Conservation (phyloP, 257 asterid species). For the Coffea eugenioides region DNA sequence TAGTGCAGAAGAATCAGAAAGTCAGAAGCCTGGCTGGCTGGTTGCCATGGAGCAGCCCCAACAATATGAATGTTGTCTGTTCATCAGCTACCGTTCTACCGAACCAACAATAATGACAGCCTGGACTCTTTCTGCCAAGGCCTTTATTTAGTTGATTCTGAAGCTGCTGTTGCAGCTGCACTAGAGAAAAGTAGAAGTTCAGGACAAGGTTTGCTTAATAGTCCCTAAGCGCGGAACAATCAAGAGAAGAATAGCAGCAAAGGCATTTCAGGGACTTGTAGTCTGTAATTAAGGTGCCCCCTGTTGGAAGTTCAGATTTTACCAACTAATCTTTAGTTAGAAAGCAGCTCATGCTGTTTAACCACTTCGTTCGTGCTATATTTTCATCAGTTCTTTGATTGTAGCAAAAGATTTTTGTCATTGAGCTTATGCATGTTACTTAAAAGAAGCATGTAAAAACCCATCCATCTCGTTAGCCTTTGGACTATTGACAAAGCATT, state of each 20-base stretch:
- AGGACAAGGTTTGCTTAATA: conserved; percentile 14
- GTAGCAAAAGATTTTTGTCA: not conserved
- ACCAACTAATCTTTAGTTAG: conserved; percentile 30
- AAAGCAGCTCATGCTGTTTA: not conserved
- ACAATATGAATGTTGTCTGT: conserved; percentile 9
- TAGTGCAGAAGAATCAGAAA: conserved; percentile 3
- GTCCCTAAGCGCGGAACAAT: conserved; percentile 61
- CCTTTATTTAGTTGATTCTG: conserved; percentile 20
- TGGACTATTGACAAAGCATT: not conserved
- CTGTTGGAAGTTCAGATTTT: conserved; percentile 23
- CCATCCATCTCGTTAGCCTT: not conserved
- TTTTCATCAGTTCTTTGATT: not conserved
- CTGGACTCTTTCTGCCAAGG: not conserved
- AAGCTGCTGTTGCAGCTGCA: conserved; percentile 15
- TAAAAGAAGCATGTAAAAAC: not conserved
- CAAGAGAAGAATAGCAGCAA: conserved; percentile 56
- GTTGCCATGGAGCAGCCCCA: conserved; percentile 14
- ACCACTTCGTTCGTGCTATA: not conserved
- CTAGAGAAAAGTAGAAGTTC: conserved; percentile 19
- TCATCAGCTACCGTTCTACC: not conserved
- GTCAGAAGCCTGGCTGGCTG: not conserved
- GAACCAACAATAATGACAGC: not conserved
- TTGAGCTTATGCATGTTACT: not conserved
- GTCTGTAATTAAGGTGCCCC: conserved; percentile 21
- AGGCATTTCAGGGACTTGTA: conserved; percentile 45